A percentile compares a stretch with the other conserved stretches of the same genome.
Evolutionary conservation across 176 grass and related monocot species (phyloP).

Genomic region (Musa itinerans): DNA sequence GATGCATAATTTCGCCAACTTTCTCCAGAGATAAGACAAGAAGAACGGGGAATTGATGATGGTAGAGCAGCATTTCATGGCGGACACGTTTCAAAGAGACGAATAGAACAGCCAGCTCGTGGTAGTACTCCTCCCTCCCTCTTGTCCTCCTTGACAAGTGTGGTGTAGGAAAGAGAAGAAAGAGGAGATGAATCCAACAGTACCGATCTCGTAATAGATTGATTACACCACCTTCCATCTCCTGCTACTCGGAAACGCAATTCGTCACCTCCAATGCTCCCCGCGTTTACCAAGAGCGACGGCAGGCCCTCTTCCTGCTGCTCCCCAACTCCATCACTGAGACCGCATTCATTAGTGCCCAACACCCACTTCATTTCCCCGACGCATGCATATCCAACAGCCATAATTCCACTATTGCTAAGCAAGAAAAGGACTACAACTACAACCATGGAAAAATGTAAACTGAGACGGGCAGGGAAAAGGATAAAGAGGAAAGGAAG

Average conservation of each 20-base stretch:
- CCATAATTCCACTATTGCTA: background rate
- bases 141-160: background rate
- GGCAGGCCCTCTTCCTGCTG: background rate
- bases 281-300: background rate
- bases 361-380: no score
- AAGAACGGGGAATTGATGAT: background rate
- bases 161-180: background rate
- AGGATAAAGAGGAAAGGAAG: background rate
- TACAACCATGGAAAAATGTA: background rate
- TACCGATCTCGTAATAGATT: background rate
- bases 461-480: background rate
- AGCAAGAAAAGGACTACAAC: background rate
- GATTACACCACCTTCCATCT: background rate
- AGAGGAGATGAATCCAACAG: conserved; percentile 7
- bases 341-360: background rate
- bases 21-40: background rate
- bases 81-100: conserved; percentile 1
- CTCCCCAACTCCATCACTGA: background rate
- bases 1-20: background rate
- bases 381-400: background rate
- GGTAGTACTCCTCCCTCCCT: background rate
- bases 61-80: conserved; percentile 1
- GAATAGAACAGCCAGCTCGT: background rate
- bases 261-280: background rate
- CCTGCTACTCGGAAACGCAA: background rate